Conservation (phyloP, 306 rosid species). For the Vicia villosa region DNA sequence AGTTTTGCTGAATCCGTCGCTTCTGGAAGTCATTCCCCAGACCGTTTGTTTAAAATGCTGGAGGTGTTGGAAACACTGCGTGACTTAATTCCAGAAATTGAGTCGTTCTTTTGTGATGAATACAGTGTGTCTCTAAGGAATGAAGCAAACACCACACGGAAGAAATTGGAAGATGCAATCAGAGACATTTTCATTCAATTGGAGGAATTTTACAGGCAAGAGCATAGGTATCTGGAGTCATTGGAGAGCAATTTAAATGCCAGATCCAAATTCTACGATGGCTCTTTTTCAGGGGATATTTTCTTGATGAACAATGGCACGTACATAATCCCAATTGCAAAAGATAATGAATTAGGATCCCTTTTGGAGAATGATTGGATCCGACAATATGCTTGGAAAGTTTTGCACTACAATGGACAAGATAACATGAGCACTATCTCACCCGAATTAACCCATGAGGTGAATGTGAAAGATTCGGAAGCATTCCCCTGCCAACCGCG, state of each 20-base stretch:
- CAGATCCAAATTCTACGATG: constrained; percentile 68
- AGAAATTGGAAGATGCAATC: constrained; percentile 72
- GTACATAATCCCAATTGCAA: too few species aligned
- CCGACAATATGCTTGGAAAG: too few species aligned
- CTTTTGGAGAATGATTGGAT: too few species aligned
- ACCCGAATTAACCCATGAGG: too few species aligned
- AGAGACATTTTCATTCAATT: constrained; percentile 77
- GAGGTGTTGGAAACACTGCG: constrained; percentile 80
- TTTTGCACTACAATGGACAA: too few species aligned
- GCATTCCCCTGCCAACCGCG: too few species aligned
- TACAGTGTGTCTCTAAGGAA: constrained; percentile 66
- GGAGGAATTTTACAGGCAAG: constrained; percentile 45
- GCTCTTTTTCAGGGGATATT: constrained; percentile 59
- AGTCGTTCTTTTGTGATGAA: constrained; percentile 66
- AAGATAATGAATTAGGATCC: too few species aligned
- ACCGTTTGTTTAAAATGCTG: constrained; percentile 67
- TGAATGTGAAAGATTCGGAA: too few species aligned
- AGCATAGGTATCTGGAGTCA: constrained; percentile 40
- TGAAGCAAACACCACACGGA: constrained; percentile 75
- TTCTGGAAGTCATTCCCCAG: constrained; percentile 70
- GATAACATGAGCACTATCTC: too few species aligned
- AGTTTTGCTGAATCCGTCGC: constrained; percentile 78
- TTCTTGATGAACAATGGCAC: constrained; percentile 70
- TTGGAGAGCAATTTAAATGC: constrained; percentile 81
- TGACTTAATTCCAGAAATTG: constrained; percentile 73